Conservation (phyloP, 495 filamentous ascomycete species). For the Podospora pseudopauciseta region DNA sequence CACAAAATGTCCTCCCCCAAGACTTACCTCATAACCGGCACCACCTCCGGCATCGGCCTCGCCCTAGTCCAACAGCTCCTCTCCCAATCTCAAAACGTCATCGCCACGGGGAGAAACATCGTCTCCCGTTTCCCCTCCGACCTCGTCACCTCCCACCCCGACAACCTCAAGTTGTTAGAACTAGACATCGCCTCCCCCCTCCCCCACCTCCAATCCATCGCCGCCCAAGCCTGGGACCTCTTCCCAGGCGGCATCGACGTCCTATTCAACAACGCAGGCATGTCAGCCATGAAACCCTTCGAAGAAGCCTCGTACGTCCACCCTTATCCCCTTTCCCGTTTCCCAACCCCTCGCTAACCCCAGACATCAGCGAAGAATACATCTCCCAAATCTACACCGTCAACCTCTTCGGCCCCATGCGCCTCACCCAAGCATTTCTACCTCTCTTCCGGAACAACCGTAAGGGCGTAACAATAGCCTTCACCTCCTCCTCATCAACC, state of each 20-base stretch:
- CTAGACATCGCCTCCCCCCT: conserved; percentile 40
- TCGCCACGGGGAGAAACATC: conserved; percentile 39
- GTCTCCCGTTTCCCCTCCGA: conserved; percentile 24
- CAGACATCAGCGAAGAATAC: conserved; percentile 29
- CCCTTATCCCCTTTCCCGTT: neutral
- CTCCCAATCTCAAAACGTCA: conserved; percentile 44
- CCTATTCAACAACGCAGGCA: conserved; percentile 36
- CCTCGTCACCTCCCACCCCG: conserved; percentile 5
- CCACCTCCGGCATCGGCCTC: conserved; percentile 30
- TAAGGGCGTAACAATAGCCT: conserved; percentile 21
- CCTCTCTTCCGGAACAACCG: conserved; percentile 31
- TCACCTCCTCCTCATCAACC: conserved; percentile 35
- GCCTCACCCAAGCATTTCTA: conserved; percentile 30
- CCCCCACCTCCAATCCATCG: conserved; percentile 16
- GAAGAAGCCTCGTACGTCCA: conserved; percentile 26
- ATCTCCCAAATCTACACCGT: conserved; percentile 41
- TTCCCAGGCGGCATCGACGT: conserved; percentile 33
- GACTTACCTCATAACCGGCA: conserved; percentile 31
- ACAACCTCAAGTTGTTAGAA: conserved; percentile 32
- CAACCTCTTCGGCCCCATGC: conserved; percentile 37
- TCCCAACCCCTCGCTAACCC: neutral
- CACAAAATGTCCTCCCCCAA: conserved; percentile 22
- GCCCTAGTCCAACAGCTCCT: conserved; percentile 43
- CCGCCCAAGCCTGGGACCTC: conserved; percentile 24
- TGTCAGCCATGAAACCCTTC: conserved; percentile 20